phyloP scores from a whole-genome alignment of 1,284 basidiomycete species.

The Apiotrichum sp. region DNA sequence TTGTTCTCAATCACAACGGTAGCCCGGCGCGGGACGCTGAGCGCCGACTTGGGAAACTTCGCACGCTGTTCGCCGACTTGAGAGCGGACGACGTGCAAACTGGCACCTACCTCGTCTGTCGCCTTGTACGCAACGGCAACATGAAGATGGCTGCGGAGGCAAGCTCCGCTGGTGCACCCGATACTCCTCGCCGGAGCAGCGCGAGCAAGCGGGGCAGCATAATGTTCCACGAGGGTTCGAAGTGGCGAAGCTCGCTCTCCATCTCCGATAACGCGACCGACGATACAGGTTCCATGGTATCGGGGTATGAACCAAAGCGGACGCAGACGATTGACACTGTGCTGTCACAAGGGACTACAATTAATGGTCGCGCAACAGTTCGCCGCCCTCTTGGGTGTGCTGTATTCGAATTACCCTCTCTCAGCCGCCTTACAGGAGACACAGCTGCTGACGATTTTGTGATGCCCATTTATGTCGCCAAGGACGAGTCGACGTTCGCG shows the following conservation, averaged over 20 bases:
- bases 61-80: slow-evolving; percentile 87
- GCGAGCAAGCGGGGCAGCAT: slow-evolving; percentile 10
- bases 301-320: slow-evolving; percentile 31
- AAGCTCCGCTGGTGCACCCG: slow-evolving; percentile 47
- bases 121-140: slow-evolving; percentile 80
- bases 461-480: slow-evolving; percentile 84
- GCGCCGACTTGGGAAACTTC: slow-evolving; percentile 53
- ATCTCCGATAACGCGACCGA: slow-evolving; percentile 33
- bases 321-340: slow-evolving; percentile 28
- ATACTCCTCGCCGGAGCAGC: slow-evolving; percentile 3
- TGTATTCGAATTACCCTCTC: slow-evolving; percentile 74
- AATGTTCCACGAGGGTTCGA: slow-evolving; percentile 8
- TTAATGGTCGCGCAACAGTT: slow-evolving; percentile 47
- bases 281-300: slow-evolving; percentile 41
- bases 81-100: slow-evolving; percentile 77
- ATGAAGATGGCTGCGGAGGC: slow-evolving; percentile 65
- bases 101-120: slow-evolving; percentile 78
- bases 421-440: slow-evolving; percentile 52
- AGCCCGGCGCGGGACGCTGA: slow-evolving; percentile 67
- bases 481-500: slow-evolving; percentile 78
- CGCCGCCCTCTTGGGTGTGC: slow-evolving; percentile 91
- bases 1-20: slow-evolving; percentile 84
- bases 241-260: slow-evolving; percentile 20
- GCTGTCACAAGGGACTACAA: slow-evolving; percentile 8
- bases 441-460: slow-evolving; percentile 60